phyloP scores from a whole-genome alignment of 139 green algal species.

The Volvox reticuliferus region DNA sequence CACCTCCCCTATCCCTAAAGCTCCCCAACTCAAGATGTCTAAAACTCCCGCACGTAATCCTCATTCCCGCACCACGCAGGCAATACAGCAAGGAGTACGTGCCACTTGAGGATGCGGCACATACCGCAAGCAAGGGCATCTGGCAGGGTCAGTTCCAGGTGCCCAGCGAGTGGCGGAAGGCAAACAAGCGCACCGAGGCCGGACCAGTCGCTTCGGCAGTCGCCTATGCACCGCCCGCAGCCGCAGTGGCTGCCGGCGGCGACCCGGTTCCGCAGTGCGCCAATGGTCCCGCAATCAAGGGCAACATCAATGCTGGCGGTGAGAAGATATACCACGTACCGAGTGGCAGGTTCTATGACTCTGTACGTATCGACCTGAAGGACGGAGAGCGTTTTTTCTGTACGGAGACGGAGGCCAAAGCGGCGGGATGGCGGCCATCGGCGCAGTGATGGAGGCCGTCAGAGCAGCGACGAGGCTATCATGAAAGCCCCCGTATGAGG shows the following conservation, averaged over 20 bases:
- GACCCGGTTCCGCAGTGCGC: constrained; percentile 11
- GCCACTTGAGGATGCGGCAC: constrained; percentile 68
- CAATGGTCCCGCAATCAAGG: constrained; percentile 75
- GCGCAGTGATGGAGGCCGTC: constrained; percentile 5
- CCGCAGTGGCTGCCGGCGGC: not conserved
- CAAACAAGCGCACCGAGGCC: constrained; percentile 42
- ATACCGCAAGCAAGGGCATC: constrained; percentile 67
- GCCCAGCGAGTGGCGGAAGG: constrained; percentile 72
- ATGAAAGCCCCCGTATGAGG: too few species aligned
- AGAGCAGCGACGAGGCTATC: too few species aligned
- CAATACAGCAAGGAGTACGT: constrained; percentile 85
- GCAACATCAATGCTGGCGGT: constrained; percentile 80
- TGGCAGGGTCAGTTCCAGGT: constrained; percentile 79
- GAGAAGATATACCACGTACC: constrained; percentile 82
- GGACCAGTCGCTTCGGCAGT: not conserved
- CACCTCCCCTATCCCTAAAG: too few species aligned
- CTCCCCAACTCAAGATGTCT: too few species aligned
- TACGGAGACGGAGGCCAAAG: constrained; percentile 70
- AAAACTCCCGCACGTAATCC: too few species aligned
- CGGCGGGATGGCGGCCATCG: constrained; percentile 70
- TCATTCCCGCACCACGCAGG: constrained; percentile 52
- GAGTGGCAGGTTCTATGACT: constrained; percentile 34
- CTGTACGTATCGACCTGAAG: constrained; percentile 70
- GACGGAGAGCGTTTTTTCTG: constrained; percentile 87
- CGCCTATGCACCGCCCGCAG: not conserved